Percentiles rank a stretch among this genome's conserved stretches.
phyloP scores from a whole-genome alignment of 2,329 filamentous ascomycete species.

The Coniochaeta hoffmannii region DNA sequence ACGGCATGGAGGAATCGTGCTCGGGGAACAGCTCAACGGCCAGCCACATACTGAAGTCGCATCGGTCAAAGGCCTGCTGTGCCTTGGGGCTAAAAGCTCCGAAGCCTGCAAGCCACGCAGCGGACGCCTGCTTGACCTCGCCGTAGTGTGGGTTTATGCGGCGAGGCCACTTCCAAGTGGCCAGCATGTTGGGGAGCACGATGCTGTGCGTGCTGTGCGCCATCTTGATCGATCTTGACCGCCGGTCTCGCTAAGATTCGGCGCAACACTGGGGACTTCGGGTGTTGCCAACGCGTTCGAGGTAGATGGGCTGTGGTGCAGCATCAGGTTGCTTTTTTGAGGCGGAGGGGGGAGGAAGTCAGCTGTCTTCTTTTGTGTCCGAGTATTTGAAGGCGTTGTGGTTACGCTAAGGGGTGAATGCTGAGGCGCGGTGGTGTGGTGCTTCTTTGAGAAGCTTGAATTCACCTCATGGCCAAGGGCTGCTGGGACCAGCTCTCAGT shows the following conservation, averaged over 20 bases:
- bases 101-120: conserved; percentile 11
- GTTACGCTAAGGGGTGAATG: not conserved
- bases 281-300: not conserved
- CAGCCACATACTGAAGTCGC: conserved; percentile 11
- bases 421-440: not conserved
- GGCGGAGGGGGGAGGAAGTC: not conserved
- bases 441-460: not conserved
- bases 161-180: conserved; percentile 12
- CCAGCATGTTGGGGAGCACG: conserved; percentile 9
- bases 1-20: not conserved
- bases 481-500: not conserved
- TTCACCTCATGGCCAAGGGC: not conserved
- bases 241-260: conserved; percentile 2
- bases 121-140: conserved; percentile 5
- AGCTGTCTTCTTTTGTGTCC: not conserved
- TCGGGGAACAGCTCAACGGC: not conserved
- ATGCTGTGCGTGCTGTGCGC: not conserved
- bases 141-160: conserved; percentile 10
- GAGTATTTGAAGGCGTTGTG: not conserved
- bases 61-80: conserved; percentile 13
- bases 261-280: conserved; percentile 1
- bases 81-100: conserved; percentile 9
- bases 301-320: not conserved
- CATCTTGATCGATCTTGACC: conserved; percentile 1
- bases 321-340: not conserved